Base-by-base conservation (phyloP, 2,329 filamentous ascomycete species). In the Achaetomium macrosporum region DNA sequence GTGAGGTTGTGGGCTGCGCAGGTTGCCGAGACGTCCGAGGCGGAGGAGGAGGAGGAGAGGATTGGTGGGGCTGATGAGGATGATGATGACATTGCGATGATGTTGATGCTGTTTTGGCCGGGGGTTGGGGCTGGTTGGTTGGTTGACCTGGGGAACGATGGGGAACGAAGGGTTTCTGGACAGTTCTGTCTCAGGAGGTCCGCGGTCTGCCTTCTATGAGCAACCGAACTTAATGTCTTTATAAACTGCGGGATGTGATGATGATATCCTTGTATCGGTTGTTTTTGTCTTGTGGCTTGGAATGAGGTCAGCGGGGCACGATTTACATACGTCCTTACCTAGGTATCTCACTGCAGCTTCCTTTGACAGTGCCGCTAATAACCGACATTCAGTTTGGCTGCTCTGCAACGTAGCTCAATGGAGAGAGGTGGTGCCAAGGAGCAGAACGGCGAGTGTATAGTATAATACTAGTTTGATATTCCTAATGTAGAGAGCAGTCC, bases 1-100 rank as follows among this genome's bases (percentile, higher is more conserved):
- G 80, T 82, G 41, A 95, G 73, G 65, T 66, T 67, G 66, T 77
- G 68, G 31, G 66, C 59, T 13, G 57, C 46, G 65, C 73, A 74
- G 37, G 68, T 67, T 17, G 51, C 15, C 45, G 59, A 37, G 49
- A 69, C 57, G 53, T 63, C 59, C 20, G n/a, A n/a, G 55, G 35
- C 6, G 37, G 17, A n/a, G 51, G 66, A 59, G 51, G 57, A 33
- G 50, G 56, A 61, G 31, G 61, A 63, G 55, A 58, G 60, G 49
- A 64, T 56, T 17, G 59, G 52, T 31, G 61, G 52, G 47, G 39
- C 7, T 25, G 25, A 25, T 25, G 25, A 25, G 9, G 17, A 30
- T 6, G 16, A 33, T 35, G 25, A 16, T 25, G 20, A 12, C 19
- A 17, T 33, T 45, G n/a, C n/a, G n/a, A n/a, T n/a, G n/a, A n/a